phyloP scores from a whole-genome alignment of 345 rosid genomes.

The Bretschneidera sinensis region DNA sequence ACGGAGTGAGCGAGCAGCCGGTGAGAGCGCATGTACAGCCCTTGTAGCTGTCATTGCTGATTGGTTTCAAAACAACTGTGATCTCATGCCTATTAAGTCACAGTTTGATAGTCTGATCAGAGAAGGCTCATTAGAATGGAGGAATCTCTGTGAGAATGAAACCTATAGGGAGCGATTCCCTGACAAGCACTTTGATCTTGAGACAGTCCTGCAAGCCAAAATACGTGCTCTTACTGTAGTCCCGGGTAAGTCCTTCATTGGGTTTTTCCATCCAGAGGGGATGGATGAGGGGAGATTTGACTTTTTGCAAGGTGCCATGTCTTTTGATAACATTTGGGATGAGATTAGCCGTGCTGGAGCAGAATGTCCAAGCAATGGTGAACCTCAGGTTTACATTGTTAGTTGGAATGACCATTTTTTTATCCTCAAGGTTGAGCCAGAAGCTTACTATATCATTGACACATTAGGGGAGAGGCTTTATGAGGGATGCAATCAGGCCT shows the following conservation, averaged over 20 bases:
- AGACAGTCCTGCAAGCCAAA: constrained; percentile 55
- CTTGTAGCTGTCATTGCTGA: constrained; percentile 62
- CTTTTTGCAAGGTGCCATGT: constrained; percentile 62
- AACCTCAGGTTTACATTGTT: constrained; percentile 42
- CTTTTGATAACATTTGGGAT: constrained; percentile 65
- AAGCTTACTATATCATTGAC: constrained; percentile 64
- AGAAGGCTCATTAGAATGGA: constrained; percentile 65
- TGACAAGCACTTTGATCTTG: constrained; percentile 71
- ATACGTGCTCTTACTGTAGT: constrained; percentile 37
- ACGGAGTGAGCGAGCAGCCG: constrained; percentile 63
- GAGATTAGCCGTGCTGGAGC: constrained; percentile 33
- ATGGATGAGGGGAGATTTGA: constrained; percentile 46
- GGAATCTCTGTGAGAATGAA: constrained; percentile 59
- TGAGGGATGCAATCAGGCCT: constrained; percentile 62
- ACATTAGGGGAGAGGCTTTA: constrained; percentile 66
- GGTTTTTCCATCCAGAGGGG: constrained; percentile 62
- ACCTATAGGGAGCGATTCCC: constrained; percentile 42
- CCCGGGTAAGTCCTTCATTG: constrained; percentile 50
- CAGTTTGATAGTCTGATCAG: constrained; percentile 58
- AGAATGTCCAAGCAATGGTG: constrained; percentile 7
- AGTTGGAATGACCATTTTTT: constrained; percentile 82
- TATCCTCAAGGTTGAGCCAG: constrained; percentile 49
- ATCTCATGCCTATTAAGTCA: constrained; percentile 52
- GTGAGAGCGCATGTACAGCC: constrained; percentile 73
- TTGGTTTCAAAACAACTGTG: constrained; percentile 54